Base-by-base conservation (phyloP, 179 eudicot species). In the Heliamphora ciliata region DNA sequence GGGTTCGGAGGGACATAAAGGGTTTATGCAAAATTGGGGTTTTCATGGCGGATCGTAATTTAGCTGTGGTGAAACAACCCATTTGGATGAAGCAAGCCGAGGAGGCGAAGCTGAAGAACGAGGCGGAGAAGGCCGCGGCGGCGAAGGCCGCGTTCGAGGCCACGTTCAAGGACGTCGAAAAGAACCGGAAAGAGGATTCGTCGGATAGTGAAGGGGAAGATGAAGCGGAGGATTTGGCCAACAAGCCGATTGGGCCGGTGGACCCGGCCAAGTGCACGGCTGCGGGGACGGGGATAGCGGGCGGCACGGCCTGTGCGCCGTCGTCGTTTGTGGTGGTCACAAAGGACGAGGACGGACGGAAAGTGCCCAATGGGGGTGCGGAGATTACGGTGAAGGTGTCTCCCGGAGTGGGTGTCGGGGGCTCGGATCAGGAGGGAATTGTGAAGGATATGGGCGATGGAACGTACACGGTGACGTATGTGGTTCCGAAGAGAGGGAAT, bases 131-230 rank as follows among this genome's bases (percentile, higher is more conserved):
- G 83, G 83, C 83, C 0, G 98, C 98, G 0, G 98, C 97, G 9
- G 99, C 99, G 0, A 96, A 96, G 87, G 99, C 98, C 1, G 99
- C 99, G 0, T 96, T 96, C 76, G 99, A 96, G 80, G 99, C 99
- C 46, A 96, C 99, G 0, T 96, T 96, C 84, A 92, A 90, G 88
- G 93, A 85, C 67, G 90, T 92, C 9, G 94, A 91, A 21, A 89
- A 84, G 85, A 91, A 10, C 80, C 85, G 80, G 21, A 79, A 85
- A 17, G 91, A 80, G 59, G 86, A 73, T 58, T 88, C 81, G 0
- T 89, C 93, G 0, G 97, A 93, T 10, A 90, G 95, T 10, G 97
- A 91, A 5, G 93, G 87, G 1, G 93, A 88, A 13, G 94, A 92
- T 79, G 83, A 77, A 55, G 83, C 80, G 21, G 90, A 89, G 76